Conservation (phyloP, 192 early-diverging fungal species). For the Coemansia sp. region DNA sequence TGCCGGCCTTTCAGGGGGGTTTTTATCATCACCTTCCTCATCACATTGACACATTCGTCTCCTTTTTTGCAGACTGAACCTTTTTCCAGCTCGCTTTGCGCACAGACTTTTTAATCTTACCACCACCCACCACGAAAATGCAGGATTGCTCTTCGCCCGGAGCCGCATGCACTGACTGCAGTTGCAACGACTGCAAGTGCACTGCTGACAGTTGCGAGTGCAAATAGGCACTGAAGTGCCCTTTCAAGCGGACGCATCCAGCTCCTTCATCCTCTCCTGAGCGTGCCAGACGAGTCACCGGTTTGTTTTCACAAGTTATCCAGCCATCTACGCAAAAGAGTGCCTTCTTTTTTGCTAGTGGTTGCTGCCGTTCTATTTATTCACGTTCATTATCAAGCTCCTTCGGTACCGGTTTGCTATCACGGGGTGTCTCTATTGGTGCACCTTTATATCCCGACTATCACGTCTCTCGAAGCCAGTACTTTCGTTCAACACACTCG, state of each 20-base stretch:
- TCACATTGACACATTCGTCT: neutral
- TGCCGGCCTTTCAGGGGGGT: neutral
- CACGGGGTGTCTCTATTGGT: no score
- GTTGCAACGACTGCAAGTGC: slow-evolving; percentile 5
- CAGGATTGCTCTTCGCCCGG: neutral
- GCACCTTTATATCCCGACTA: no score
- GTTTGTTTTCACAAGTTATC: neutral
- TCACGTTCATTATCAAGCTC: neutral
- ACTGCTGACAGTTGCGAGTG: neutral
- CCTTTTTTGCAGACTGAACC: neutral
- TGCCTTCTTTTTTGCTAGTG: neutral
- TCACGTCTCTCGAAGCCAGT: neutral
- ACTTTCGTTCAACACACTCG: neutral
- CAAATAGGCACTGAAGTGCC: neutral
- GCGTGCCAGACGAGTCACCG: neutral
- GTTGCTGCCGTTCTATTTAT: neutral
- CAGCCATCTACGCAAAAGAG: neutral
- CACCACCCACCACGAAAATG: neutral
- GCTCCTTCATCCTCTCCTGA: neutral
- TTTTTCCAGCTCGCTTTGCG: neutral
- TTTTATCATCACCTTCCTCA: neutral
- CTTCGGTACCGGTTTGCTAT: neutral
- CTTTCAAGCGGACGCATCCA: neutral
- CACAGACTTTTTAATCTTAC: neutral
- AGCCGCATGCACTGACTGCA: neutral